phyloP scores from a whole-genome alignment of 2,329 filamentous ascomycete genomes.

The Fusarium sp. region DNA sequence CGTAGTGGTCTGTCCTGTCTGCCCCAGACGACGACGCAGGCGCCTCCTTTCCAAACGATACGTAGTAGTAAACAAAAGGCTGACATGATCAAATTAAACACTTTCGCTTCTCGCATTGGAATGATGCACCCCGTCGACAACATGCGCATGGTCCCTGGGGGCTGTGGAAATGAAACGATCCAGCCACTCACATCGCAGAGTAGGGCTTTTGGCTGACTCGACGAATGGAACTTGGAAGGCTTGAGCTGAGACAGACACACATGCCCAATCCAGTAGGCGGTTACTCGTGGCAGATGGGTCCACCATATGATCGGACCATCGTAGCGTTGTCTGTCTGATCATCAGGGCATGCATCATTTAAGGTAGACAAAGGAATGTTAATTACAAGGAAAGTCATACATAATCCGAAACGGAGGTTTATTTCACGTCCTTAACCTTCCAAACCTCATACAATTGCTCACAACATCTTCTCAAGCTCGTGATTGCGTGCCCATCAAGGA shows the following conservation, averaged over 20 bases:
- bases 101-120: constrained; percentile 34
- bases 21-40: constrained; percentile 22
- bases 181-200: constrained; percentile 30
- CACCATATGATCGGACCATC: neutral
- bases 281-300: constrained; percentile 7
- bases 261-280: constrained; percentile 9
- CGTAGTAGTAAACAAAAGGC: constrained; percentile 28
- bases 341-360: neutral
- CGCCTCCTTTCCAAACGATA: constrained; percentile 41
- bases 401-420: neutral
- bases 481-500: constrained; percentile 14
- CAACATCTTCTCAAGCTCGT: neutral
- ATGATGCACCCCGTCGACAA: constrained; percentile 14
- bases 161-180: constrained; percentile 35
- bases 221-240: neutral
- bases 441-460: neutral
- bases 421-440: neutral
- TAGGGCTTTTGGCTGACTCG: constrained; percentile 26
- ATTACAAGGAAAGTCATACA: neutral
- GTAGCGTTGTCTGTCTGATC: neutral
- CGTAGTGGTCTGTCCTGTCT: constrained; percentile 9
- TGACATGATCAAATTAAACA: constrained; percentile 31
- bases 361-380: constrained; percentile 16
- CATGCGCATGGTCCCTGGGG: constrained; percentile 25
- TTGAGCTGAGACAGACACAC: neutral